Percentiles rank a stretch among this genome's conserved stretches.
These are phyloP conservation scores for Alopecurus myosuroides DNA, from an alignment of 176 grass and related monocot species.

Conservation along the genomic window DNA sequence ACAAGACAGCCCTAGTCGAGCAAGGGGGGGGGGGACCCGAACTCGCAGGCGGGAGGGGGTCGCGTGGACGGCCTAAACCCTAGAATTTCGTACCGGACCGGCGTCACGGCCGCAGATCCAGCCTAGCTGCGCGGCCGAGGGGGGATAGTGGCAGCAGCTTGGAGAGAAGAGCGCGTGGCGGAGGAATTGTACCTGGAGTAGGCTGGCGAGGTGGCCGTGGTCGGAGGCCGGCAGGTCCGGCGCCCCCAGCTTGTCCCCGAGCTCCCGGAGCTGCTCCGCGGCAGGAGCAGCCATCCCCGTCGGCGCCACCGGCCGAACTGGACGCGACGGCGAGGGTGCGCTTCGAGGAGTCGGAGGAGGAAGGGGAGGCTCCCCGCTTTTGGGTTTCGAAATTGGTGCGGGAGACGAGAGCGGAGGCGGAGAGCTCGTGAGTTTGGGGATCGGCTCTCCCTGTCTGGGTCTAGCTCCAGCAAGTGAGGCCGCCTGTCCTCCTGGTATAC, in stretches of 20 bases:
- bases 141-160: background rate
- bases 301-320: background rate
- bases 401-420: background rate
- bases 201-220: constrained; percentile 57
- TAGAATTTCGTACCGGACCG: constrained; percentile 41
- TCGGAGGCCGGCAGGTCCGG: constrained; percentile 34
- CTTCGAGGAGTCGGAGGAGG: too few relatives aligned
- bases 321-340: background rate
- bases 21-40: too few relatives aligned
- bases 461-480: background rate
- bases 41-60: background rate
- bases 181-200: constrained; percentile 61
- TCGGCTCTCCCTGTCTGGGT: too few relatives aligned
- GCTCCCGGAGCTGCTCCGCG: constrained; percentile 79
- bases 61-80: constrained; percentile 17
- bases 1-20: too few relatives aligned
- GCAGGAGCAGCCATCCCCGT: constrained; percentile 34
- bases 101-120: constrained; percentile 27
- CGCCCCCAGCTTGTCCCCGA: constrained; percentile 78
- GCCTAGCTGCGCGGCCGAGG: background rate
- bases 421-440: constrained; percentile 32
- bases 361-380: too few relatives aligned
- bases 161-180: background rate
- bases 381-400: constrained; percentile 47
- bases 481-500: too few relatives aligned